Evolutionary conservation across 2,329 filamentous ascomycete species (phyloP).

Genomic region (Saccharata proteae): DNA sequence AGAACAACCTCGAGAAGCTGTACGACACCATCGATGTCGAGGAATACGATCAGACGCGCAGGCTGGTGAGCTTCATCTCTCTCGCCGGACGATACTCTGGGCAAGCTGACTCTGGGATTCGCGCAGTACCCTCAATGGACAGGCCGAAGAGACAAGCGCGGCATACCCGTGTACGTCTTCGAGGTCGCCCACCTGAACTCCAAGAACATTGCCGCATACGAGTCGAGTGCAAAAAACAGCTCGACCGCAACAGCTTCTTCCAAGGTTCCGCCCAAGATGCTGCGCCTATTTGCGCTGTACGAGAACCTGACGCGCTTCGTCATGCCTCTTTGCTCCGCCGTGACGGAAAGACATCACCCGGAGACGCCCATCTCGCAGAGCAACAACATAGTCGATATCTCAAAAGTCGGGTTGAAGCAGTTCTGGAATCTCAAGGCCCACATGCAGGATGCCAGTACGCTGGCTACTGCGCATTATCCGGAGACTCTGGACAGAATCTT

Average conservation of each 20-base stretch:
- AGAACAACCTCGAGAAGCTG: slow-evolving; percentile 64
- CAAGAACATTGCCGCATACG: slow-evolving; percentile 70
- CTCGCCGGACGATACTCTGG: no score
- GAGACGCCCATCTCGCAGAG: slow-evolving; percentile 83
- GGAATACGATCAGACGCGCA: slow-evolving; percentile 68
- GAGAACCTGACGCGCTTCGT: slow-evolving; percentile 84
- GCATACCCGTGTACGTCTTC: slow-evolving; percentile 86
- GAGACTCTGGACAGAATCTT: slow-evolving; percentile 82
- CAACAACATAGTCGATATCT: slow-evolving; percentile 92
- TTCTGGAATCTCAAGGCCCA: slow-evolving; percentile 92
- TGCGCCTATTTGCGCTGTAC: slow-evolving; percentile 84
- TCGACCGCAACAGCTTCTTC: slow-evolving; percentile 46
- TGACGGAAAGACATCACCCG: slow-evolving; percentile 57
- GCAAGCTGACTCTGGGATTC: no score
- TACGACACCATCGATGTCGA: slow-evolving; percentile 80
- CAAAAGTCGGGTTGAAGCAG: slow-evolving; percentile 74
- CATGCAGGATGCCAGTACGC: slow-evolving; percentile 81
- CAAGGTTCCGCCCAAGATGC: slow-evolving; percentile 60
- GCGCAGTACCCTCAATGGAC: slow-evolving; percentile 89
- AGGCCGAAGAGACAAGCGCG: slow-evolving; percentile 75
- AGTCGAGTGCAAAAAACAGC: slow-evolving; percentile 46
- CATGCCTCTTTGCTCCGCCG: slow-evolving; percentile 70
- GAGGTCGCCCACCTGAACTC: slow-evolving; percentile 73
- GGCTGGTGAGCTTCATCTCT: slow-evolving; percentile 53
- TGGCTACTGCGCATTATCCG: slow-evolving; percentile 89